These are phyloP conservation scores for Guillardia theta DNA, from an alignment of 78 protist genomes.

Conservation along the genomic window DNA sequence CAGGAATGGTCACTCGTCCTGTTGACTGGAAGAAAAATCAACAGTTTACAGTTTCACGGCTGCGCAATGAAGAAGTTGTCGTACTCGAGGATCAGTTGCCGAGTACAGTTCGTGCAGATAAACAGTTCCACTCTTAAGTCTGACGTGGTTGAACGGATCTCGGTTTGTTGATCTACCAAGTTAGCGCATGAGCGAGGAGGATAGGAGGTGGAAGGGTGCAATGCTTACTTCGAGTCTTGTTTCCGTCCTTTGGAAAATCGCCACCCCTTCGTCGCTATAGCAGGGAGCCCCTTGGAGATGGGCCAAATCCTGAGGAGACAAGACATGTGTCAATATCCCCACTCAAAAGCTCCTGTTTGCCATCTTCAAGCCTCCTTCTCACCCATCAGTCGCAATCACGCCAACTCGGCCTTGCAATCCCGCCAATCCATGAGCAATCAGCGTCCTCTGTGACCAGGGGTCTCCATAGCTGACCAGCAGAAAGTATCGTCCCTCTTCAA, in stretches of 20 bases:
- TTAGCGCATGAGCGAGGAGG: too few species aligned
- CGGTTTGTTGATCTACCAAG: too few species aligned
- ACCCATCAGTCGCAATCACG: not conserved
- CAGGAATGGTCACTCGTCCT: not conserved
- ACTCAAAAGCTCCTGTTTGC: not conserved
- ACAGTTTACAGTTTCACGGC: too few species aligned
- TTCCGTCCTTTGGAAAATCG: not conserved
- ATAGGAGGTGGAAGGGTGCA: too few species aligned
- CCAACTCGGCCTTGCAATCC: not conserved
- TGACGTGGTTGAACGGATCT: too few species aligned
- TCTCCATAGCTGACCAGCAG: not conserved
- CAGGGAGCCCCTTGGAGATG: not conserved
- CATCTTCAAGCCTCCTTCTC: not conserved
- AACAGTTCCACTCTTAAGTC: too few species aligned
- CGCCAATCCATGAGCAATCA: not conserved
- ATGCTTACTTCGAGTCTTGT: too few species aligned
- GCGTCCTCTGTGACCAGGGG: conserved; percentile 1
- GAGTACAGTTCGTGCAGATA: not conserved
- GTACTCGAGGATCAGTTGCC: not conserved
- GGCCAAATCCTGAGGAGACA: not conserved
- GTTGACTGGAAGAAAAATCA: too few species aligned
- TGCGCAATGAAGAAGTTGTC: too few species aligned
- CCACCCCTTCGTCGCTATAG: conserved; percentile 2
- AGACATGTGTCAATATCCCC: not conserved
- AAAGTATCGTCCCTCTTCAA: not conserved